A percentile compares a stretch with the other conserved stretches of the same genome.
These are phyloP conservation scores for Coemansia sp. DNA, from an alignment of 192 early-diverging fungal genomes.

Conservation along the genomic window DNA sequence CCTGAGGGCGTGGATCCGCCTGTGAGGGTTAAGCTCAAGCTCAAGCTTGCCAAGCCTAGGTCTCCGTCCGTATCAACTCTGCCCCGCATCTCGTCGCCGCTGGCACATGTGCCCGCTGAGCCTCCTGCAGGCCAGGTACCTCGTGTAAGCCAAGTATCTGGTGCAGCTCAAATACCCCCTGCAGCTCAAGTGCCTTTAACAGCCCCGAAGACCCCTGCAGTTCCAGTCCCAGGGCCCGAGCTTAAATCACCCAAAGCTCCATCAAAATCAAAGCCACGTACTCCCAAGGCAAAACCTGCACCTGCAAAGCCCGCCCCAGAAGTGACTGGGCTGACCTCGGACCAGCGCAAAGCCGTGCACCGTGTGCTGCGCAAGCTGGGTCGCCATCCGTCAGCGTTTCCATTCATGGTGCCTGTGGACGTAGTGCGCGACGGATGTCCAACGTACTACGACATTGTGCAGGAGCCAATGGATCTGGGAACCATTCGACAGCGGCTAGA, in stretches of 20 bases:
- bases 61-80: conserved; percentile 16
- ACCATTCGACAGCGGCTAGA: conserved; percentile 56
- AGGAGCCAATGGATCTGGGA: conserved; percentile 65
- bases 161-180: neutral
- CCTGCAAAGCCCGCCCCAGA: neutral
- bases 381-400: conserved; percentile 54
- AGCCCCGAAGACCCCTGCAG: too few species aligned
- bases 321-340: conserved; percentile 4
- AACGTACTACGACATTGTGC: conserved; percentile 62
- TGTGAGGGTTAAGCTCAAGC: conserved; percentile 49
- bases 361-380: conserved; percentile 49
- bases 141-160: neutral
- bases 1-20: conserved; percentile 12
- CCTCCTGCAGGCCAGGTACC: neutral
- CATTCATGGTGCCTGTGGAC: conserved; percentile 65
- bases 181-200: neutral
- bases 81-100: conserved; percentile 31
- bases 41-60: conserved; percentile 5
- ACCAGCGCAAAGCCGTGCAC: conserved; percentile 18
- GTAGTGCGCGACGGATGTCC: conserved; percentile 61
- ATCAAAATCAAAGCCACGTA: conserved; percentile 4
- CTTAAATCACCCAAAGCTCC: neutral
- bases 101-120: conserved; percentile 11
- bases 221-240: neutral
- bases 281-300: neutral